Percentiles rank a stretch among this genome's conserved stretches.
phyloP scores from a whole-genome alignment of 2,329 filamentous ascomycete genomes.

The Scedosporium boydii region DNA sequence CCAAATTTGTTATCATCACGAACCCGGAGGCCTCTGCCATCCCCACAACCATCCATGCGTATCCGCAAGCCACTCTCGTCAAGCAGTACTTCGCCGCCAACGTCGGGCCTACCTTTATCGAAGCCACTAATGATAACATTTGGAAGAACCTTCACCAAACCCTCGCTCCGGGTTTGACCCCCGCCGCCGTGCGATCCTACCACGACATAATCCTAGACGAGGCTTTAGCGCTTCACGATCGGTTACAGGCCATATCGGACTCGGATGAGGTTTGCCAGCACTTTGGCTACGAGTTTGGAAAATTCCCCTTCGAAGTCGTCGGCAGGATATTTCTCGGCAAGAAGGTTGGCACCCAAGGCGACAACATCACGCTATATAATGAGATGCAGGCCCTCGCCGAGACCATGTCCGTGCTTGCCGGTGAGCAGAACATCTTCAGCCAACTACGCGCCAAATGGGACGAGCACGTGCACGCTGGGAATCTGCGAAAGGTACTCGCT shows the following conservation, averaged over 20 bases:
- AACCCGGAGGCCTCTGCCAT: slow-evolving; percentile 17
- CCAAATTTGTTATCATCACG: slow-evolving; percentile 16
- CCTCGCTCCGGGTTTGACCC: slow-evolving; percentile 19
- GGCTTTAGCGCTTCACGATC: slow-evolving; percentile 13
- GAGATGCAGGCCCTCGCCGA: slow-evolving; percentile 6
- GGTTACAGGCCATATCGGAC: slow-evolving; percentile 7
- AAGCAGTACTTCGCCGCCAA: slow-evolving; percentile 14
- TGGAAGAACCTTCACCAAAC: slow-evolving; percentile 20
- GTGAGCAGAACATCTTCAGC: background rate
- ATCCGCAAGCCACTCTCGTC: slow-evolving; percentile 13
- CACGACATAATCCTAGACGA: slow-evolving; percentile 16
- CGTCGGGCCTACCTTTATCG: slow-evolving; percentile 14
- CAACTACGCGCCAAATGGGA: background rate
- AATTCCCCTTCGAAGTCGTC: slow-evolving; percentile 16
- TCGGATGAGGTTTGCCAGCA: slow-evolving; percentile 8
- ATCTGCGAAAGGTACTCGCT: slow-evolving; percentile 5
- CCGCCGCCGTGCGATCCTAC: slow-evolving; percentile 15
- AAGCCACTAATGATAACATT: slow-evolving; percentile 15
- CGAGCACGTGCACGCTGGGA: background rate
- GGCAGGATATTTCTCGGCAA: slow-evolving; percentile 14
- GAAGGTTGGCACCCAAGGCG: slow-evolving; percentile 13
- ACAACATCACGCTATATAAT: slow-evolving; percentile 11
- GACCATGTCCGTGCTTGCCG: slow-evolving; percentile 7
- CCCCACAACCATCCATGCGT: slow-evolving; percentile 13
- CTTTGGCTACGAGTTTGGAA: slow-evolving; percentile 12